Conservation (phyloP, 202 grass and related monocot species). For the Schoenoplectus triqueter region DNA sequence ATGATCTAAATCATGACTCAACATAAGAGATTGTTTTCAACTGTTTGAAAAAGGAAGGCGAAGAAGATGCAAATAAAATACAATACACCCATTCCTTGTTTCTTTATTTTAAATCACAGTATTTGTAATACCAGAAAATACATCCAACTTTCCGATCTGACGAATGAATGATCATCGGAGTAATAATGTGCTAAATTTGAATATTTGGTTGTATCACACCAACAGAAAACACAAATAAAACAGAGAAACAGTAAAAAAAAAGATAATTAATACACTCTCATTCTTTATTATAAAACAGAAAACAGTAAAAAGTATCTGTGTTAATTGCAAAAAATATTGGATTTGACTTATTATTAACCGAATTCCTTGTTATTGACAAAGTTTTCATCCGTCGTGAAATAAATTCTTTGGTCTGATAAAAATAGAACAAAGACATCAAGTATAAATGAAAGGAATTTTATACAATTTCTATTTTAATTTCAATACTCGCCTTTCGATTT, state of each 20-base stretch:
- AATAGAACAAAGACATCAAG: neutral
- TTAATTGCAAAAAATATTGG: too few species aligned
- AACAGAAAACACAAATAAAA: neutral
- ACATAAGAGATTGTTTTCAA: neutral
- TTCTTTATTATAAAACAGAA: too few species aligned
- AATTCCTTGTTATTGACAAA: neutral
- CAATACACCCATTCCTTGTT: neutral
- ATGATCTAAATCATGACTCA: slow-evolving; percentile 12
- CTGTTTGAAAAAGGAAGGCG: neutral
- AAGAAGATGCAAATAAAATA: neutral
- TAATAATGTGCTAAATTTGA: too few species aligned
- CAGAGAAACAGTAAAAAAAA: neutral
- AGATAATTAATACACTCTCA: too few species aligned
- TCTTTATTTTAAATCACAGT: neutral
- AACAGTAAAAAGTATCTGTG: too few species aligned
- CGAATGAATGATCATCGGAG: too few species aligned
- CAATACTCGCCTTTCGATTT: neutral
- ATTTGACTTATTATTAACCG: neutral
- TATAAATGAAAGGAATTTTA: neutral
- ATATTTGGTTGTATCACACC: too few species aligned
- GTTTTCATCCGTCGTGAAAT: neutral
- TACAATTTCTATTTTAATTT: neutral
- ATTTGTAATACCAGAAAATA: neutral
- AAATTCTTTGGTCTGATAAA: neutral
- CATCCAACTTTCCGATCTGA: too few species aligned